phyloP scores from a whole-genome alignment of 306 rosid genomes.

The Sesbania bispinosa region DNA sequence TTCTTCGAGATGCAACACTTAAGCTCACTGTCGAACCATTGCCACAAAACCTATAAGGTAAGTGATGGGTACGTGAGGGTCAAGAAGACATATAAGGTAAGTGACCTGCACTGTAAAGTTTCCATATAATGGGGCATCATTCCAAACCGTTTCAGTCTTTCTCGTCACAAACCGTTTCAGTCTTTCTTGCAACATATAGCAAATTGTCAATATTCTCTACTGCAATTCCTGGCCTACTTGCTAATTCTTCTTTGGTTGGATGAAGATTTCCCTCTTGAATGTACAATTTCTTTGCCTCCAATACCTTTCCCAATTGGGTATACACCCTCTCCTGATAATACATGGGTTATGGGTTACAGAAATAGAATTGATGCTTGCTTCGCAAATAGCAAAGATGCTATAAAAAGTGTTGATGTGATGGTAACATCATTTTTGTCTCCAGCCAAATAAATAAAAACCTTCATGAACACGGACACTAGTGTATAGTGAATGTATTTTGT shows the following conservation, averaged over 20 bases:
- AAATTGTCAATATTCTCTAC: slow-evolving; percentile 58
- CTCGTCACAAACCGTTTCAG: too few relatives aligned
- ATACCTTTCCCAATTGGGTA: slow-evolving; percentile 58
- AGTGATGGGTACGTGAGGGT: too few relatives aligned
- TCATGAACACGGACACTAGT: neutral
- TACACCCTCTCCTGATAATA: slow-evolving; percentile 70
- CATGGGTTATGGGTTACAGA: neutral
- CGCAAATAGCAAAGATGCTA: slow-evolving; percentile 11
- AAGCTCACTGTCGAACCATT: slow-evolving; percentile 17
- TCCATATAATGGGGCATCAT: slow-evolving; percentile 71
- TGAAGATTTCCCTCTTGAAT: slow-evolving; percentile 69
- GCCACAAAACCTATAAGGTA: too few relatives aligned
- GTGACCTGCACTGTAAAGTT: too few relatives aligned
- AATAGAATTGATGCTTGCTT: slow-evolving; percentile 10
- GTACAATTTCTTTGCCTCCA: slow-evolving; percentile 68
- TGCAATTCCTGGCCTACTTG: slow-evolving; percentile 62
- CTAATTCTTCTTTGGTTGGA: slow-evolving; percentile 82
- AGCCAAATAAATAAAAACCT: neutral
- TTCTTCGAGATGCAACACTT: neutral
- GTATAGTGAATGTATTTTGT: too few relatives aligned
- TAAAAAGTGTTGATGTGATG: neutral
- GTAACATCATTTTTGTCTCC: slow-evolving; percentile 5
- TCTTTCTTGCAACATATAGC: slow-evolving; percentile 59
- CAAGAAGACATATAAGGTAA: too few relatives aligned
- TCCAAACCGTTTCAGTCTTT: too few relatives aligned